Base-by-base conservation (phyloP, 768 basidiomycete species). In the Phallus indusiatus region DNA sequence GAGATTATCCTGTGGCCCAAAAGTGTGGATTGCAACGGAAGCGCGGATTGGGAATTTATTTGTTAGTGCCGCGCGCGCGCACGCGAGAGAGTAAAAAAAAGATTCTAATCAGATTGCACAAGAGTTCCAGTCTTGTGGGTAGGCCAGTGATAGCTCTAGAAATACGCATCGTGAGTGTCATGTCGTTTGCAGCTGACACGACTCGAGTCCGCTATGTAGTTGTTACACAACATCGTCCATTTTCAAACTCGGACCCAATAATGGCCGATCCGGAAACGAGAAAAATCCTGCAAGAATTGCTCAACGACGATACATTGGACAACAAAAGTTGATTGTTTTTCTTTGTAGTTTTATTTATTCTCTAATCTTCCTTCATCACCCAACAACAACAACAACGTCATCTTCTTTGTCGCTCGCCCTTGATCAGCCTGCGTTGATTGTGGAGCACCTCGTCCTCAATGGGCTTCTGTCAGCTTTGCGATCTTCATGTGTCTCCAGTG, bases 401-500 rank as follows among this genome's bases (percentile, higher is more conserved):
- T 21, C 16, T 21, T 33, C 34, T 48, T 51, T 17, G 33, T 34
- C 12, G 18, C 12, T 20, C 24, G 8, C 35, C 18, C 21, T 50
- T 59, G 36, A 20, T 14, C 33, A 73, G 73, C 75, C 47, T 96
- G 93, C 69, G 78, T 80, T 14, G 93, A 95, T 69, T 96, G 93
- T 66, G 71, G 74, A 10, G 92, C 88, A 61, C 93, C 89, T n/a
- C 90, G 91, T 67, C 94, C 94, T 0, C 94, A 95, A 69, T 97
- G 94, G 94, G 90, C 91, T n/a, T 85, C 84, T 22, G 71, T 90
- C 63, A 88, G 85, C 70, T 88, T 90, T 67, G 89, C 90, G 37
- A 78, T 92, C 59, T 94, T 95, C 69, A 80, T 97, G 58, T 99
- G 95, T 72, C 77, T 99, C 21, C 92, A 91, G 72, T 90, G 89